These are phyloP conservation scores for Avena atlantica DNA, from an alignment of 176 grass and related monocot genomes.

Conservation along the genomic window DNA sequence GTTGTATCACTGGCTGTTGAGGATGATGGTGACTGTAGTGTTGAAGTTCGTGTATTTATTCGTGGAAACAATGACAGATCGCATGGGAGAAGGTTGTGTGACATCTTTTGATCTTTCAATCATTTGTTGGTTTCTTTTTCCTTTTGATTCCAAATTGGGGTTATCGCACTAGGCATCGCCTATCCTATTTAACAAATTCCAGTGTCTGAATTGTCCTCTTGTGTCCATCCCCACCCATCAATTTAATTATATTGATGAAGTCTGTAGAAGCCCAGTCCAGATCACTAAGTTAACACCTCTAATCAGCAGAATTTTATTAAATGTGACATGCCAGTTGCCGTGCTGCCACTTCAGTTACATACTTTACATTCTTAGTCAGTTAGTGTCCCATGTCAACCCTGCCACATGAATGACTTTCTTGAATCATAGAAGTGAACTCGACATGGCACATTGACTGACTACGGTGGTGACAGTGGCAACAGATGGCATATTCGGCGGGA, in stretches of 20 bases:
- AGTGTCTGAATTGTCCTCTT: neutral
- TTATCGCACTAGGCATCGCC: neutral
- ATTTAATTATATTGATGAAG: slow-evolving; percentile 5
- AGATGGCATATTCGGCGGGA: slow-evolving; percentile 12
- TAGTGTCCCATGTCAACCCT: slow-evolving; percentile 29
- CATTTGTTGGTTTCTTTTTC: neutral
- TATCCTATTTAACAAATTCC: neutral
- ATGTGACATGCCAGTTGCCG: slow-evolving; percentile 10
- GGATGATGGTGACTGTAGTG: slow-evolving; percentile 57
- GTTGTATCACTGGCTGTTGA: slow-evolving; percentile 71
- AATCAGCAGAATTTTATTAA: slow-evolving; percentile 20
- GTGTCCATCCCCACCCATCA: neutral
- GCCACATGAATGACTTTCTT: neutral
- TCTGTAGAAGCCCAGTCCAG: neutral
- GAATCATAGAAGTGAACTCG: neutral
- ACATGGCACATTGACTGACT: slow-evolving; percentile 9
- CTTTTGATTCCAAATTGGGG: neutral
- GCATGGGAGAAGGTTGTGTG: slow-evolving; percentile 55
- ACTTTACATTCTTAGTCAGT: slow-evolving; percentile 12
- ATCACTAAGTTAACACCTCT: neutral
- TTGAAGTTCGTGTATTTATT: slow-evolving; percentile 70
- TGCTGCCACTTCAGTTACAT: neutral
- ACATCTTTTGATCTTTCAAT: slow-evolving; percentile 25
- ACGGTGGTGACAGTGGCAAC: slow-evolving; percentile 10
- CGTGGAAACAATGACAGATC: slow-evolving; percentile 53